Base-by-base conservation (phyloP, 116 monocot genomes). In the Posidonia oceanica region DNA sequence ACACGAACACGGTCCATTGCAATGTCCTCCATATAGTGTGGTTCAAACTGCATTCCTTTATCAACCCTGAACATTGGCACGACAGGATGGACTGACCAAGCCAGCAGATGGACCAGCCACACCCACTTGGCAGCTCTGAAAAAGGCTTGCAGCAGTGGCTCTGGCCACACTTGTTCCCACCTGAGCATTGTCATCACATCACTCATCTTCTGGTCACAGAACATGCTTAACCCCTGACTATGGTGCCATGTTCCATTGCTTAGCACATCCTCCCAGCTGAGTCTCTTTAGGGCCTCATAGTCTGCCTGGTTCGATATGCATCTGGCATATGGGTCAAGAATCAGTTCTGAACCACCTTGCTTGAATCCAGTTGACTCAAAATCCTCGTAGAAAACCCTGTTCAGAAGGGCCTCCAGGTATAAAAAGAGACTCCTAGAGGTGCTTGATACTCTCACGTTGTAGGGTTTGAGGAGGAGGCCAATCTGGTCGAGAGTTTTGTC, bases 161-260 rank as follows among this genome's bases (percentile, higher is more conserved):
- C 91, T 12, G 87, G 84, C 91, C 91, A 96, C 11, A 79, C 77
- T 38, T 80, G 66, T 5, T 66, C 62, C 89, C 84, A 78, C 40
- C 84, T 87, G 37, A 88, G 59, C 75, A 75, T 73, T 16, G 66
- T 75, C 15, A 78, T 88, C 41, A 96, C 78, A 64, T 81, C 81
- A 70, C 83, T 78, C 91, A 91, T 96, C 75, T 78, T 78, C 59
- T 83, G 67, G 75, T 95, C 91, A 75, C 95, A 95, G 80, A 91
- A 95, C 39, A 72, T 72, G 77, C 91, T 91, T 63, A 95, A 77
- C 37, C 77, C 80, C 58, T 84, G 74, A 64, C 88, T 86, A 84
- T 81, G 88, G 76, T 83, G 77, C 71, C 72, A 61, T 16, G 95
- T 95, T 10, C 94, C 94, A 16, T 77, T 75, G 56, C 64, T 80